Percentiles rank a stretch among this genome's conserved stretches.
phyloP scores from a whole-genome alignment of 164 flowering plant genomes.

The Litsea cubeba region DNA sequence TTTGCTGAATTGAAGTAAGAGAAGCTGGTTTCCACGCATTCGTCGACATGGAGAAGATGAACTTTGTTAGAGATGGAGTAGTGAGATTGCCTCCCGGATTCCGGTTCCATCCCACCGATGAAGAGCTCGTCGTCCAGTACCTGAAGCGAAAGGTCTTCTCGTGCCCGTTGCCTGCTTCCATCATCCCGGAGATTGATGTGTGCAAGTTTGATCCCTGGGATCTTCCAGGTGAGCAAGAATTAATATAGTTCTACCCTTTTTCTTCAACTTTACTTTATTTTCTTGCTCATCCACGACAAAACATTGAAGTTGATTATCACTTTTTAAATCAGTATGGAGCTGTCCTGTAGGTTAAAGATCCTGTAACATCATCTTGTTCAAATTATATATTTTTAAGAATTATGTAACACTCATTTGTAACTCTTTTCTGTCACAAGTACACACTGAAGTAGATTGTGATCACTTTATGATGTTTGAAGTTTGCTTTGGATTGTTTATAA shows the following conservation, averaged over 20 bases:
- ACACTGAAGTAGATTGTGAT: too few relatives aligned
- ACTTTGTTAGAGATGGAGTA: slow-evolving; percentile 47
- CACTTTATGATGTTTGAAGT: background rate
- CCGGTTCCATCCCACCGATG: slow-evolving; percentile 79
- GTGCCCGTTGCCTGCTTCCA: slow-evolving; percentile 67
- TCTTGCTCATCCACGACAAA: too few relatives aligned
- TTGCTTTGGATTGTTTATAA: background rate
- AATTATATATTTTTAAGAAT: background rate
- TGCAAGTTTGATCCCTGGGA: slow-evolving; percentile 70
- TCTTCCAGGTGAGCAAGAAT: slow-evolving; percentile 53
- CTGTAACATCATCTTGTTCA: background rate
- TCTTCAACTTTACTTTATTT: background rate
- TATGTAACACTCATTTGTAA: background rate
- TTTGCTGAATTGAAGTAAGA: slow-evolving; percentile 1
- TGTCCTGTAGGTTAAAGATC: too few relatives aligned
- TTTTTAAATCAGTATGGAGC: background rate
- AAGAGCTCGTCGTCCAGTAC: slow-evolving; percentile 70
- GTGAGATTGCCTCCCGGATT: slow-evolving; percentile 75
- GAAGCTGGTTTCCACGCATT: background rate
- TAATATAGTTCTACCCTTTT: background rate
- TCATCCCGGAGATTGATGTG: slow-evolving; percentile 60
- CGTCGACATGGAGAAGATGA: slow-evolving; percentile 37
- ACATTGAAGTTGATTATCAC: background rate
- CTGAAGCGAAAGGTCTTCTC: slow-evolving; percentile 51
- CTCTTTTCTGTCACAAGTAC: background rate